phyloP scores from a whole-genome alignment of 441 rosid species.

The Melianthus villosus region DNA sequence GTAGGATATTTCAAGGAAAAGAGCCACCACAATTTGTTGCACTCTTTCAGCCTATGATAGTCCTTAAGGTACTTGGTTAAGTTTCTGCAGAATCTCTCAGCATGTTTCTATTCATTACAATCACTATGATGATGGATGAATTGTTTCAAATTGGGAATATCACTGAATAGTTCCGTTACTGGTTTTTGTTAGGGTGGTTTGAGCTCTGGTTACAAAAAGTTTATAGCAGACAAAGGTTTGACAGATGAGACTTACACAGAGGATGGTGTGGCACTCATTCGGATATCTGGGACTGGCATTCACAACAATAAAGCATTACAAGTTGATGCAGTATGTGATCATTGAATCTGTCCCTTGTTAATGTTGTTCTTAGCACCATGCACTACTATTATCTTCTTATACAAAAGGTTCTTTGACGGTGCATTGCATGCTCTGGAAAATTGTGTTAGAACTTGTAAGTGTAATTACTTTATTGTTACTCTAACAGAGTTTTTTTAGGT shows the following conservation, averaged over 20 bases:
- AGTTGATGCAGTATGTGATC: conserved; percentile 66
- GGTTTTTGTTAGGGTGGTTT: conserved; percentile 60
- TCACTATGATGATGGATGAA: conserved; percentile 2
- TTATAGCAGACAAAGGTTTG: conserved; percentile 39
- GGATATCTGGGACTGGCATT: conserved; percentile 59
- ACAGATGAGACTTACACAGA: conserved; percentile 61
- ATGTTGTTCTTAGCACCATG: not conserved
- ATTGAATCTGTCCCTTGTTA: conserved; percentile 7
- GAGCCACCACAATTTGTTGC: conserved; percentile 93
- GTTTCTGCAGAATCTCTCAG: conserved; percentile 2
- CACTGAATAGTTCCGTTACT: not conserved
- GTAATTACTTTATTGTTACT: conserved; percentile 2
- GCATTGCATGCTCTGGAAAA: too few relatives aligned
- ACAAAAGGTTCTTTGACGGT: too few relatives aligned
- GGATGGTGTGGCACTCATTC: conserved; percentile 65
- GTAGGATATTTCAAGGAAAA: conserved; percentile 73
- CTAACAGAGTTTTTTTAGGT: conserved; percentile 28
- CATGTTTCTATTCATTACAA: not conserved
- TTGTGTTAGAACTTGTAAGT: too few relatives aligned
- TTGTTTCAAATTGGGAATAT: conserved; percentile 5
- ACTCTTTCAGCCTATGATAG: conserved; percentile 84
- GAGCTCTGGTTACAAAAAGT: conserved; percentile 70
- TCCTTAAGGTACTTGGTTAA: conserved; percentile 57
- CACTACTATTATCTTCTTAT: too few relatives aligned
- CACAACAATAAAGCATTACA: conserved; percentile 65